These are phyloP conservation scores for Fistulifera solaris DNA, from an alignment of 108 stramenopile genomes.

Conservation along the genomic window DNA sequence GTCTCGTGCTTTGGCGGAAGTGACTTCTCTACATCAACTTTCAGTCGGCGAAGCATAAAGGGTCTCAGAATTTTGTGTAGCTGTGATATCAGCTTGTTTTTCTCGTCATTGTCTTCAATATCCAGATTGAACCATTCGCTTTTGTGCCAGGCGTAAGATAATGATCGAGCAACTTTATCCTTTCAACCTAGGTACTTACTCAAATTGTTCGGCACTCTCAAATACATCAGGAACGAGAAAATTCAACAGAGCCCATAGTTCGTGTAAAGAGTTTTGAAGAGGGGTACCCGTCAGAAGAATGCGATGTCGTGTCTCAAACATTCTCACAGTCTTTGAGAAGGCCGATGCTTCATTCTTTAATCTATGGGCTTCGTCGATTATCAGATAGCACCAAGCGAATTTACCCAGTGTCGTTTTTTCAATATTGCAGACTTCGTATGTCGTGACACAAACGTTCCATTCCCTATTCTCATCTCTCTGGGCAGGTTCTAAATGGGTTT, in stretches of 20 bases:
- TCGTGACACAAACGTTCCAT: conserved; percentile 96
- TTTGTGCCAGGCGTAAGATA: conserved; percentile 81
- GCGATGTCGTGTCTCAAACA: conserved; percentile 83
- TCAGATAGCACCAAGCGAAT: conserved; percentile 92
- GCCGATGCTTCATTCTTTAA: conserved; percentile 91
- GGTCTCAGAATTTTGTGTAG: conserved; percentile 97
- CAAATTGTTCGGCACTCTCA: conserved; percentile 82
- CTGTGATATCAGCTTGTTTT: conserved; percentile 92
- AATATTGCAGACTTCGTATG: conserved; percentile 94
- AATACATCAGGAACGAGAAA: conserved; percentile 71
- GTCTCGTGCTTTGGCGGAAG: conserved; percentile 92
- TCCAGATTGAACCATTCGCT: conserved; percentile 93
- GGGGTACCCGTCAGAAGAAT: conserved; percentile 98
- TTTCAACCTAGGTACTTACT: conserved; percentile 9
- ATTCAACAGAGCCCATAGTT: conserved; percentile 92
- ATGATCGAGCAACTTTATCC: conserved; percentile 60
- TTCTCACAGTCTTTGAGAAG: conserved; percentile 83
- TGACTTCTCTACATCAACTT: conserved; percentile 82
- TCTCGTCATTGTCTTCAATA: conserved; percentile 73
- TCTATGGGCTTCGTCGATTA: conserved; percentile 91
- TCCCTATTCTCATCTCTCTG: conserved; percentile 51
- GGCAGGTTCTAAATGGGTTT: conserved; percentile 49
- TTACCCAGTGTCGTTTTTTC: conserved; percentile 77
- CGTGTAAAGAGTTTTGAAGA: conserved; percentile 83
- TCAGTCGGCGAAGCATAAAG: conserved; percentile 97